Evolutionary conservation across 805 yeast species (phyloP), one percentile per base, ranked within the genome.

Genomic region (Danielozyma ontarioensis): DNA sequence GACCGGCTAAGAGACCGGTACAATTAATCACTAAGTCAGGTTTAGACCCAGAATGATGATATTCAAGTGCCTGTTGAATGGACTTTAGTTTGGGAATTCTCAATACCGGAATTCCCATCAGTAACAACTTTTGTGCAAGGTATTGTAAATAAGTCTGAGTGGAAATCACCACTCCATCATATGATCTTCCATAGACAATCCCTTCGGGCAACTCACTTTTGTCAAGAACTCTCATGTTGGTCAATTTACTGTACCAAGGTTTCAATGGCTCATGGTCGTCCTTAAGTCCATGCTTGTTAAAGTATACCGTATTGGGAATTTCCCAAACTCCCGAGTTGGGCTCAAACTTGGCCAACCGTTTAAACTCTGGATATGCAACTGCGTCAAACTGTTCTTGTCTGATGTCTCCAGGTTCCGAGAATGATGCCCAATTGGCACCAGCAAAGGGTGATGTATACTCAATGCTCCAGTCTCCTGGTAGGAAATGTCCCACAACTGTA

Each of bases 351-450:
- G 80, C 75, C 31, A 78, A 50, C 10, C 64, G 55, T 37, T 62
- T 41, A 27, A 79, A 70, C 38, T 60, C 65, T 17, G 42, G 42
- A 44, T 80, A 81, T 0, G 74, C 75, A 3, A 66, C 53, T 19
- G 55, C 54, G 45, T 80, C 87, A 14, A 61, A 46, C 16, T 33
- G 31, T 28, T 48, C 52, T n/a, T 34, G 32, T 6, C 21, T 13
- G 13, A 15, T 25, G 14, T 74, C 75, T 3, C 61, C 59, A 1
- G 40, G 37, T 1, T 44, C 26, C 2, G 83, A 85, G 55, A 77
- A 76, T 10, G 82, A 72, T 30, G 62, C 65, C 84, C 86, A 80
- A 44, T 80, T 76, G 29, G 86, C 88, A 3, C 87, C 87, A 0
- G 86, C 87, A 50, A 66, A 74, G 3, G 86, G 85, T 0, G 83